Evolutionary conservation across 2,329 filamentous ascomycete species (phyloP).

Genomic region (Colletotrichum tanaceti): DNA sequence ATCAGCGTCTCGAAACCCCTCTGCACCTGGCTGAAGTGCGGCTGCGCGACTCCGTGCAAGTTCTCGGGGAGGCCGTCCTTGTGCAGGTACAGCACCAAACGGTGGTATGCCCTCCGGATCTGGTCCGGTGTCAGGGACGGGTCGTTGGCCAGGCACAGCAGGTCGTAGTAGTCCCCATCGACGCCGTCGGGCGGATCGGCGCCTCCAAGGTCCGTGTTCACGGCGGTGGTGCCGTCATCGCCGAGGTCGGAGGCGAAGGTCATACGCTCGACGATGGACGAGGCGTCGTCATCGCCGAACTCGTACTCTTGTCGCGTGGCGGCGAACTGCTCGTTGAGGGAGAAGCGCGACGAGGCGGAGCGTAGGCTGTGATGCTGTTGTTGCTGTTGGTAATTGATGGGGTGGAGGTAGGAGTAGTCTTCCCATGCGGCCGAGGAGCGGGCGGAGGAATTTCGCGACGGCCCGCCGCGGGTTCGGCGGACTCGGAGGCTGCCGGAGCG

Average conservation of each 20-base stretch:
- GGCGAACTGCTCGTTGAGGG: slow-evolving; percentile 61
- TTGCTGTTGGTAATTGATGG: slow-evolving; percentile 25
- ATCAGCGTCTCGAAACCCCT: slow-evolving; percentile 61
- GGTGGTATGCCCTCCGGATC: slow-evolving; percentile 58
- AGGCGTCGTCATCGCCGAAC: slow-evolving; percentile 61
- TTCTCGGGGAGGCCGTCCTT: slow-evolving; percentile 55
- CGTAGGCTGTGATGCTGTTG: slow-evolving; percentile 45
- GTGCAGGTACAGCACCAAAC: slow-evolving; percentile 58
- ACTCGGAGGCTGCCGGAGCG: slow-evolving; percentile 47
- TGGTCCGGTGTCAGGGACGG: slow-evolving; percentile 48
- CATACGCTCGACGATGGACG: slow-evolving; percentile 55
- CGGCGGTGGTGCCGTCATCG: slow-evolving; percentile 41
- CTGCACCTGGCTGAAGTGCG: slow-evolving; percentile 56
- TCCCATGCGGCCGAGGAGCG: slow-evolving; percentile 44
- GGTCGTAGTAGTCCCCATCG: slow-evolving; percentile 56
- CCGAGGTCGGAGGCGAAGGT: slow-evolving; percentile 45
- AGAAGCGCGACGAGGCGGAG: slow-evolving; percentile 57
- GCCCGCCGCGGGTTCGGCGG: slow-evolving; percentile 42
- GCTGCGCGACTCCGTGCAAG: slow-evolving; percentile 53
- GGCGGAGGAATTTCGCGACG: slow-evolving; percentile 44
- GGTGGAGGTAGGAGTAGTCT: slow-evolving; percentile 39
- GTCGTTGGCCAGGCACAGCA: slow-evolving; percentile 56
- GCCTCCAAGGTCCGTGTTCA: slow-evolving; percentile 7
- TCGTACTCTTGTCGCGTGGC: slow-evolving; percentile 59
- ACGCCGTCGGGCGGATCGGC: slow-evolving; percentile 35